These are phyloP conservation scores for Periglandula ipomoeae DNA, from an alignment of 2,329 filamentous ascomycete species.

Conservation along the genomic window DNA sequence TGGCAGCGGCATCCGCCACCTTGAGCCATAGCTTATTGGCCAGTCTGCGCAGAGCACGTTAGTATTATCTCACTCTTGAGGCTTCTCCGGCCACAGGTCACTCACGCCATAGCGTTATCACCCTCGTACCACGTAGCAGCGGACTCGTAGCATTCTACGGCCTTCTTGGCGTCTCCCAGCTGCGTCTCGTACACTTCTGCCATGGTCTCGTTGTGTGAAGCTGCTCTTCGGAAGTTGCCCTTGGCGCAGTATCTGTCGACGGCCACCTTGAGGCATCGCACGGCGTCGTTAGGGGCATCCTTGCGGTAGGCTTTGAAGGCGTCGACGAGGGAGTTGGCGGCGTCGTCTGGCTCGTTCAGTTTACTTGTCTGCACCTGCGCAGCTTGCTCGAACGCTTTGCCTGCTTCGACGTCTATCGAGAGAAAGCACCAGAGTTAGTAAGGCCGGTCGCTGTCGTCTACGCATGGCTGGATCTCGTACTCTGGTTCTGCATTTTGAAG, in stretches of 20 bases:
- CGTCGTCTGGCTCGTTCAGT: constrained; percentile 86
- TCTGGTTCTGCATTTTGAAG: constrained; percentile 78
- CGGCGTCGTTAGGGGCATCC: constrained; percentile 73
- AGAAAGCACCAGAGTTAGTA: background rate
- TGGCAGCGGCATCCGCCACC: constrained; percentile 75
- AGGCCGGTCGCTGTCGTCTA: background rate
- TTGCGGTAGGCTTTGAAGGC: constrained; percentile 94
- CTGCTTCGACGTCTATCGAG: constrained; percentile 67
- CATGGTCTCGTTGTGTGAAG: constrained; percentile 81
- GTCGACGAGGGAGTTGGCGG: constrained; percentile 78
- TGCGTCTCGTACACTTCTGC: constrained; percentile 81
- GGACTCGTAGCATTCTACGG: constrained; percentile 74
- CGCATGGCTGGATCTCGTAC: constrained; percentile 34
- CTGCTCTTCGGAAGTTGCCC: constrained; percentile 85
- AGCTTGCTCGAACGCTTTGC: constrained; percentile 76
- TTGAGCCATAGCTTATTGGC: constrained; percentile 94
- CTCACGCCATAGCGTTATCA: constrained; percentile 75
- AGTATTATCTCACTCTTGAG: background rate
- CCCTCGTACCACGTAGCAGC: constrained; percentile 85
- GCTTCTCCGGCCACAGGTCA: constrained; percentile 13
- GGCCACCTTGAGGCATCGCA: constrained; percentile 66
- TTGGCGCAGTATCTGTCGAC: constrained; percentile 81
- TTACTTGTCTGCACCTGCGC: constrained; percentile 72
- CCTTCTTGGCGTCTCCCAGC: constrained; percentile 66
- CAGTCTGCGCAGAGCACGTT: constrained; percentile 40